Percentiles rank a stretch among this genome's conserved stretches.
Conservation (phyloP, 768 basidiomycete genomes). For the Tephrocybe sp. region DNA sequence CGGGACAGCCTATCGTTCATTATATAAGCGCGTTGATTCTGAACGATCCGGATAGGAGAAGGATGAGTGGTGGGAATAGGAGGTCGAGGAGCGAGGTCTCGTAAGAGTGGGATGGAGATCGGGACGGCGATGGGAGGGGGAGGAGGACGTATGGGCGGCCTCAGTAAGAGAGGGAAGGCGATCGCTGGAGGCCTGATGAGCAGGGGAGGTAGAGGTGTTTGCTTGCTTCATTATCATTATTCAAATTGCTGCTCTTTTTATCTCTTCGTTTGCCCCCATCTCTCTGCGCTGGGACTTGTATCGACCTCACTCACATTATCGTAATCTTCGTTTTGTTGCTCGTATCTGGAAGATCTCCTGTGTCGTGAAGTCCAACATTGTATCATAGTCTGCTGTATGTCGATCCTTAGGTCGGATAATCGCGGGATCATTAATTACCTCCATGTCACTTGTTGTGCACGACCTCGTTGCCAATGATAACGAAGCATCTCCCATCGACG, state of each 20-base stretch:
- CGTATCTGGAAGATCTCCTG: conserved; percentile 10
- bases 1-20: too few relatives aligned
- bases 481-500: not conserved
- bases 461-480: not conserved
- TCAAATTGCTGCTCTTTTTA: conserved; percentile 2
- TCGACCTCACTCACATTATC: conserved; percentile 7
- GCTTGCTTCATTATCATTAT: conserved; percentile 3
- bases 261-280: not conserved
- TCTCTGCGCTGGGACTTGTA: not conserved
- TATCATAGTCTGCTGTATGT: not conserved
- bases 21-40: too few relatives aligned
- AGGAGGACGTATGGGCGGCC: conserved; percentile 22
- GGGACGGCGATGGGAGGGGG: conserved; percentile 45
- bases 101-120: conserved; percentile 43
- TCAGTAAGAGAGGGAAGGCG: not conserved
- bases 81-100: conserved; percentile 22
- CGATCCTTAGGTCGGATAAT: too few relatives aligned
- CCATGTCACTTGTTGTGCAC: not conserved
- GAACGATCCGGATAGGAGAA: not conserved
- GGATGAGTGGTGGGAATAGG: not conserved
- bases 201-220: not conserved
- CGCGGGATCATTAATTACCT: too few relatives aligned
- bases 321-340: conserved; percentile 2
- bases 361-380: not conserved
- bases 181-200: not conserved